Evolutionary conservation across 306 rosid genomes (phyloP).

Genomic region (Medicago arabica): DNA sequence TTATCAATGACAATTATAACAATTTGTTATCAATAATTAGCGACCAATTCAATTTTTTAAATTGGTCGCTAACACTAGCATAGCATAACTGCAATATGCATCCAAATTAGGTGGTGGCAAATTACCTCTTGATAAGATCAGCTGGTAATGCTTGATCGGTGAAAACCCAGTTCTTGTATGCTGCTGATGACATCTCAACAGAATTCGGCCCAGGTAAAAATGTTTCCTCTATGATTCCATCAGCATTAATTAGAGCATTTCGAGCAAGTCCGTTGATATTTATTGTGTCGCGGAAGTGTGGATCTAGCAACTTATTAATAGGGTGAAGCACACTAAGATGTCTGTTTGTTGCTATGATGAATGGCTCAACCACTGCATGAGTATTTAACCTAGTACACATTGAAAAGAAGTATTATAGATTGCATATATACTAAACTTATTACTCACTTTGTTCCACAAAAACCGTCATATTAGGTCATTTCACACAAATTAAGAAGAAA

Average conservation of each 20-base stretch:
- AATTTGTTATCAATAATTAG: no score
- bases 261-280: slow-evolving; percentile 47
- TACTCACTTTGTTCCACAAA: no score
- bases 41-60: neutral
- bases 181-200: slow-evolving; percentile 43
- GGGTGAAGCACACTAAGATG: slow-evolving; percentile 52
- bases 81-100: no score
- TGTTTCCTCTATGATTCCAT: slow-evolving; percentile 46
- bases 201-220: slow-evolving; percentile 43
- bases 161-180: slow-evolving; percentile 51
- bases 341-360: slow-evolving; percentile 51
- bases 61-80: neutral
- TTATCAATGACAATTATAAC: no score
- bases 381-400: slow-evolving; percentile 62
- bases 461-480: no score
- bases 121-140: slow-evolving; percentile 52
- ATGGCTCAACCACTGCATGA: slow-evolving; percentile 78
- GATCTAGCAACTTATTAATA: slow-evolving; percentile 41
- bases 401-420: neutral
- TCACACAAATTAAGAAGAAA: no score
- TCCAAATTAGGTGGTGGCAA: neutral
- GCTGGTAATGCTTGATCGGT: slow-evolving; percentile 47
- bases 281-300: slow-evolving; percentile 55
- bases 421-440: no score
- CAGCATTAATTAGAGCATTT: slow-evolving; percentile 37